A percentile compares a stretch with the other conserved stretches of the same genome.
These are phyloP conservation scores for Ashbya aceris DNA, from an alignment of 1,139 yeast species.

Conservation along the genomic window DNA sequence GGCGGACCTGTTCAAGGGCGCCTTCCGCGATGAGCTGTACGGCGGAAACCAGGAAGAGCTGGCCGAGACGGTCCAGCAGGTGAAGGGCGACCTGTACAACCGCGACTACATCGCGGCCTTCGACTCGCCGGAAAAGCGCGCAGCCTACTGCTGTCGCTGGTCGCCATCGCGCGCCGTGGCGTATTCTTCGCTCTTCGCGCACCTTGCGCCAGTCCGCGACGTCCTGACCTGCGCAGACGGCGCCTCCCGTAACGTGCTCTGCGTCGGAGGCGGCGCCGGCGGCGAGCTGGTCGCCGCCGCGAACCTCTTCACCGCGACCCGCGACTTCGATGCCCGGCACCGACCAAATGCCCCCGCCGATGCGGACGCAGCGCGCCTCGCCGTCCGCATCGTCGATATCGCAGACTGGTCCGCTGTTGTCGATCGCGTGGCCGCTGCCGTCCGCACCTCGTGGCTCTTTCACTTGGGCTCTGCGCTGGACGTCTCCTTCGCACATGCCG, in stretches of 20 bases:
- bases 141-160: conserved; percentile 80
- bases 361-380: conserved; percentile 31
- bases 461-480: conserved; percentile 29
- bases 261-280: conserved; percentile 87
- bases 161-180: conserved; percentile 74
- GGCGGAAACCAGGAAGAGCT: conserved; percentile 26
- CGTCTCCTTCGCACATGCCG: conserved; percentile 42
- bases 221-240: conserved; percentile 27
- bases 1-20: conserved; percentile 40
- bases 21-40: conserved; percentile 40
- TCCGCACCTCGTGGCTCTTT: conserved; percentile 46
- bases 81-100: conserved; percentile 59
- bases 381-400: conserved; percentile 55
- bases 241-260: conserved; percentile 35
- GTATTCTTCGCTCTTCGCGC: conserved; percentile 55
- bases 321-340: conserved; percentile 31
- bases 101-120: conserved; percentile 67
- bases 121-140: conserved; percentile 50
- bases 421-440: conserved; percentile 34
- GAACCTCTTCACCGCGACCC: conserved; percentile 45
- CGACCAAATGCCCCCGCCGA: conserved; percentile 6
- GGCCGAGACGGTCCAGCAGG: conserved; percentile 47
- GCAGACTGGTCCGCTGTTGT: conserved; percentile 67
- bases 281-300: conserved; percentile 70
- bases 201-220: conserved; percentile 37